These are phyloP conservation scores for rapeseed (Brassica napus) DNA, from an alignment of 345 rosid species.

Conservation along the genomic window DNA sequence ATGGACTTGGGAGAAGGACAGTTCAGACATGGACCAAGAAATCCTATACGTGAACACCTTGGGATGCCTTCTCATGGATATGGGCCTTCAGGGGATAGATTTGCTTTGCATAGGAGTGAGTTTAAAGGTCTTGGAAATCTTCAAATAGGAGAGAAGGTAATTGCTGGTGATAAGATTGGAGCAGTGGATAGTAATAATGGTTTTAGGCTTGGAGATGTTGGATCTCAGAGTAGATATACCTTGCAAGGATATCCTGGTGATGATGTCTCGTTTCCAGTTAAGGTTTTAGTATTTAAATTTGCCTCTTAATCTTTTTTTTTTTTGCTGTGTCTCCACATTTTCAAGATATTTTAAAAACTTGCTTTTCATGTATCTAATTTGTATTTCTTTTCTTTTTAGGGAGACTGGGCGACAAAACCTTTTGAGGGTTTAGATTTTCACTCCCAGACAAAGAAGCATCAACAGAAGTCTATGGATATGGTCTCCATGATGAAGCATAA, in stretches of 20 bases:
- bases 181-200: constrained; percentile 22
- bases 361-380: background rate
- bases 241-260: constrained; percentile 40
- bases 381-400: constrained; percentile 39
- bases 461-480: constrained; percentile 58
- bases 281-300: constrained; percentile 8
- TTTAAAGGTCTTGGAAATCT: constrained; percentile 7
- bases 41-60: background rate
- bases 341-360: background rate
- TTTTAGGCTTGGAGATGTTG: constrained; percentile 58
- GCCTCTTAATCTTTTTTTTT: background rate
- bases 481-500: background rate
- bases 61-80: background rate
- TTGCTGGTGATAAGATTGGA: background rate
- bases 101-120: background rate
- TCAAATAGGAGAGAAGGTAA: background rate
- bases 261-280: constrained; percentile 13
- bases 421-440: constrained; percentile 68
- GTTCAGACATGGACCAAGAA: background rate
- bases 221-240: constrained; percentile 48
- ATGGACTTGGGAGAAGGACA: background rate
- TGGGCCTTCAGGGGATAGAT: background rate
- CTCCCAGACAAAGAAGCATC: constrained; percentile 77
- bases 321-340: background rate
- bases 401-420: constrained; percentile 48